Evolutionary conservation across 2,329 filamentous ascomycete genomes (phyloP).

Genomic region (Aaosphaeria arxii): DNA sequence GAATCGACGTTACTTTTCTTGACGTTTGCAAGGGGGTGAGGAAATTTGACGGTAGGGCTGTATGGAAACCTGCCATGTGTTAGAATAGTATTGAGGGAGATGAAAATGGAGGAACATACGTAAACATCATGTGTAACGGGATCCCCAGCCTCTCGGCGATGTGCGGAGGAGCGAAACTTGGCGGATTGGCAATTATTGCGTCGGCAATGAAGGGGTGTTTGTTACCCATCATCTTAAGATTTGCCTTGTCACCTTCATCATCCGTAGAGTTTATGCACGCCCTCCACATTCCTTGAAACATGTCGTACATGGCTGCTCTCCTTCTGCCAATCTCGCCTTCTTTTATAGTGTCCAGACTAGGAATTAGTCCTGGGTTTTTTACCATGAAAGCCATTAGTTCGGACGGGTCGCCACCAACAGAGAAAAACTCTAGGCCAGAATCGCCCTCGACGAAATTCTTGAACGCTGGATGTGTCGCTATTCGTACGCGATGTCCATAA

Average conservation of each 20-base stretch:
- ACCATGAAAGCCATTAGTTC: conserved; percentile 90
- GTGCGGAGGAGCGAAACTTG: conserved; percentile 74
- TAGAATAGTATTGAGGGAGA: background rate
- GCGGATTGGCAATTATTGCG: conserved; percentile 76
- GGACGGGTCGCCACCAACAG: conserved; percentile 72
- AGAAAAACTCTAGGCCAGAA: conserved; percentile 74
- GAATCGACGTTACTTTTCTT: conserved; percentile 69
- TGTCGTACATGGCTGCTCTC: conserved; percentile 70
- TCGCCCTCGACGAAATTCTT: conserved; percentile 72
- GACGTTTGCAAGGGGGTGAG: conserved; percentile 74
- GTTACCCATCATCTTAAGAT: conserved; percentile 61
- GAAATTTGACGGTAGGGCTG: conserved; percentile 71
- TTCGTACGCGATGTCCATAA: conserved; percentile 71
- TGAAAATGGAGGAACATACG: conserved; percentile 59
- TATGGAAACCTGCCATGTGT: conserved; percentile 60
- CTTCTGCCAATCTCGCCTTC: conserved; percentile 69
- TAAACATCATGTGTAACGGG: conserved; percentile 85
- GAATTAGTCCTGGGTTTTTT: conserved; percentile 76
- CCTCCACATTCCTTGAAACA: conserved; percentile 81
- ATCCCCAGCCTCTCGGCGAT: conserved; percentile 72
- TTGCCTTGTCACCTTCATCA: conserved; percentile 60
- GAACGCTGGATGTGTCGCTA: conserved; percentile 77
- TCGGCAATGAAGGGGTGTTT: conserved; percentile 77
- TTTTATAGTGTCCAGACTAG: conserved; percentile 68
- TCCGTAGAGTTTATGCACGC: conserved; percentile 73